These are phyloP conservation scores for Lecanicillium sp. DNA, from an alignment of 2,329 filamentous ascomycete species.

Conservation along the genomic window DNA sequence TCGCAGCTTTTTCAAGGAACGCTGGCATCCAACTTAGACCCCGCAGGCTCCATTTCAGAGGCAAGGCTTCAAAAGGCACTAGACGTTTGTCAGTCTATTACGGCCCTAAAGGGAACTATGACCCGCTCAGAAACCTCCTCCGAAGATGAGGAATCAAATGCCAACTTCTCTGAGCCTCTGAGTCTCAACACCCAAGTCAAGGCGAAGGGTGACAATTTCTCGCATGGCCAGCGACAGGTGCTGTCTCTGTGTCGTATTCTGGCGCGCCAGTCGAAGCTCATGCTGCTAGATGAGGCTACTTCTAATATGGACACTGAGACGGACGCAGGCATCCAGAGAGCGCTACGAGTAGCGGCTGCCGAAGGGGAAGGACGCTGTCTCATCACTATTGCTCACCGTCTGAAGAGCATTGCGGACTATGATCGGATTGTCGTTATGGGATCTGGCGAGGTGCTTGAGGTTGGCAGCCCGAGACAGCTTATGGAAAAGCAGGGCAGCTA, in stretches of 20 bases:
- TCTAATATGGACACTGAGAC: constrained; percentile 55
- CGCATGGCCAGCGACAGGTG: constrained; percentile 52
- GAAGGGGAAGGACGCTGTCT: constrained; percentile 42
- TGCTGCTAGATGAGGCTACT: constrained; percentile 54
- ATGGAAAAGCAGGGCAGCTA: constrained; percentile 41
- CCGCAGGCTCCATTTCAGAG: constrained; percentile 50
- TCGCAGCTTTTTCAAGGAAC: constrained; percentile 52
- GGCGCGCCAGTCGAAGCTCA: constrained; percentile 47
- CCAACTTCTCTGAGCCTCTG: constrained; percentile 22
- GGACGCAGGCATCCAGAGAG: constrained; percentile 48
- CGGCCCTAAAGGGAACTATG: constrained; percentile 39
- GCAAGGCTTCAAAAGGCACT: constrained; percentile 52
- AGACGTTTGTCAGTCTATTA: constrained; percentile 55
- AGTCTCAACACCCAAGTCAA: constrained; percentile 42
- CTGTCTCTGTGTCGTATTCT: constrained; percentile 52
- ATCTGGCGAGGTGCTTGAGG: constrained; percentile 48
- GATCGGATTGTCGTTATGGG: constrained; percentile 53
- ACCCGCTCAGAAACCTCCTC: constrained; percentile 24
- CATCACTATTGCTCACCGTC: constrained; percentile 52
- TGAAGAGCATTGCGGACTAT: constrained; percentile 54
- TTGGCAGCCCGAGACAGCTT: constrained; percentile 42
- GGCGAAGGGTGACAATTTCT: constrained; percentile 49
- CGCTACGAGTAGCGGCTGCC: constrained; percentile 39
- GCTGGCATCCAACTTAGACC: constrained; percentile 55
- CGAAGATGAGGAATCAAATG: constrained; percentile 15